These are phyloP conservation scores for Chenopodium berlandieri DNA, from an alignment of 148 eudicot species.

Conservation along the genomic window DNA sequence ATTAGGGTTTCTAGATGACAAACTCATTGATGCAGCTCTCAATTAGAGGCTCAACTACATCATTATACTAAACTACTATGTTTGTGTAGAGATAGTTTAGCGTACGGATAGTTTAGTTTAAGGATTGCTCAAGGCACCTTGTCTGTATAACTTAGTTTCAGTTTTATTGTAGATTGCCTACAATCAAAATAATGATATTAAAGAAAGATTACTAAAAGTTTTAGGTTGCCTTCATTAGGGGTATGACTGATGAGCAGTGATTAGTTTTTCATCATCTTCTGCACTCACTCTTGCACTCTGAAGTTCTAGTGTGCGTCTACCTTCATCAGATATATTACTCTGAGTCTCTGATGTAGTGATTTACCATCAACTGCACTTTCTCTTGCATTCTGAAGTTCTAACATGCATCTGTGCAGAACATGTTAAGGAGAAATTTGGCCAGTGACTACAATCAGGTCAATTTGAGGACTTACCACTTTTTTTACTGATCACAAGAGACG, in stretches of 20 bases:
- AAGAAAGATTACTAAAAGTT: neutral
- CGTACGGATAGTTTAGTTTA: no score
- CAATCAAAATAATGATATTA: neutral
- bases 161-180: neutral
- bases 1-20: neutral
- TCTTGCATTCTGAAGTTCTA: neutral
- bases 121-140: neutral
- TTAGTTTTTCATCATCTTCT: neutral
- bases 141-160: neutral
- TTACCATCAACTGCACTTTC: neutral
- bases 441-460: neutral
- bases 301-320: neutral
- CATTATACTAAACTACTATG: neutral
- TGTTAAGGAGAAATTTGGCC: neutral
- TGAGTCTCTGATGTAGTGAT: neutral
- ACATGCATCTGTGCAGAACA: neutral
- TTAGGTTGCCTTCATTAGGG: neutral
- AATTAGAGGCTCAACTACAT: neutral
- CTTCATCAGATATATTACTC: neutral
- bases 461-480: neutral
- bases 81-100: neutral
- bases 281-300: neutral
- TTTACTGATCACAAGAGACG: neutral
- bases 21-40: neutral
- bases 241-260: neutral